Evolutionary conservation across 768 basidiomycete species (phyloP).

Genomic region (Zangia roseola): DNA sequence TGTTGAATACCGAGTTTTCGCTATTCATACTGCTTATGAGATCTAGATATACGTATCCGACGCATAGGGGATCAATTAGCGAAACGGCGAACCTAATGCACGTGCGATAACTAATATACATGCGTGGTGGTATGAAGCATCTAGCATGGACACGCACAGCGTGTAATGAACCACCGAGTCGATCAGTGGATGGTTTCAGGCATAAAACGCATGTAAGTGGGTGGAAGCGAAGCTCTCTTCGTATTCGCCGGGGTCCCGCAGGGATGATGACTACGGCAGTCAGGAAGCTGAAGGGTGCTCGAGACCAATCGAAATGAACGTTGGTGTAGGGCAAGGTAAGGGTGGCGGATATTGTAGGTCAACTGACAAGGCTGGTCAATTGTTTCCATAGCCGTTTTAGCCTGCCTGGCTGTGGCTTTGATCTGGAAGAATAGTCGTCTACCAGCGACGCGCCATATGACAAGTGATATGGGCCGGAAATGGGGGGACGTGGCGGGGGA

Average conservation of each 20-base stretch:
- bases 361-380: constrained; percentile 20
- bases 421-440: constrained; percentile 20
- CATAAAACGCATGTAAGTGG: constrained; percentile 12
- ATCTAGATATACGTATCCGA: constrained; percentile 14
- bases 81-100: constrained; percentile 6
- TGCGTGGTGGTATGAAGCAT: constrained; percentile 14
- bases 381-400: constrained; percentile 29
- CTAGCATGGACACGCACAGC: constrained; percentile 24
- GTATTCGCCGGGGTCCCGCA: background rate
- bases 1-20: constrained; percentile 17
- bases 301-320: background rate
- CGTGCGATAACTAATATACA: constrained; percentile 19
- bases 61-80: constrained; percentile 10
- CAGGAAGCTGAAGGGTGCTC: background rate
- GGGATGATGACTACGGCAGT: background rate
- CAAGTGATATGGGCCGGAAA: constrained; percentile 33
- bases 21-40: constrained; percentile 9
- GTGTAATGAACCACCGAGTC: constrained; percentile 20
- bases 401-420: constrained; percentile 22
- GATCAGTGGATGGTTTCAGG: constrained; percentile 17
- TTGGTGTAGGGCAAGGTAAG: background rate
- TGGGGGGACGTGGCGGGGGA: constrained; percentile 26
- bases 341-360: constrained; percentile 1
- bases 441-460: constrained; percentile 33
- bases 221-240: background rate